Conservation (phyloP, 768 basidiomycete genomes). For the Pisolithus tinctorius region DNA sequence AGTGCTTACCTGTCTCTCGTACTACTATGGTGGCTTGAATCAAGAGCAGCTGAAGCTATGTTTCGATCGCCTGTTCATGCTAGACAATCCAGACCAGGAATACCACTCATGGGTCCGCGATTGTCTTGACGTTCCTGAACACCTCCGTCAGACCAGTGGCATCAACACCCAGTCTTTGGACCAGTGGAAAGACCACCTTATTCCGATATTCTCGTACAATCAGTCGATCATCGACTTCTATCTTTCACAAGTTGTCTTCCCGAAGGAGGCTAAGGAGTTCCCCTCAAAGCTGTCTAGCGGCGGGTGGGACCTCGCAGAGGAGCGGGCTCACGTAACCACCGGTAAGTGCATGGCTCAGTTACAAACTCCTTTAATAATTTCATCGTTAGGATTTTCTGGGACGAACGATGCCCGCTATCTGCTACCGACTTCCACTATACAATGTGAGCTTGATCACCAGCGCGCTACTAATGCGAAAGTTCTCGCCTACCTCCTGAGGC, state of each 20-base stretch:
- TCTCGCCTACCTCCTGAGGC: constrained; percentile 24
- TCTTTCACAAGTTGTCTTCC: constrained; percentile 31
- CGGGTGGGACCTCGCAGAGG: constrained; percentile 34
- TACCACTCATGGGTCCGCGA: constrained; percentile 27
- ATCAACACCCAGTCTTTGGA: constrained; percentile 25
- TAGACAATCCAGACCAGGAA: constrained; percentile 26
- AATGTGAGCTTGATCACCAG: constrained; percentile 23
- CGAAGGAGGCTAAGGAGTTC: constrained; percentile 32
- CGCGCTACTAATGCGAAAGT: constrained; percentile 41
- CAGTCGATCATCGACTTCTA: constrained; percentile 30
- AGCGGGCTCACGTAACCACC: constrained; percentile 9
- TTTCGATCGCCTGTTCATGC: constrained; percentile 23
- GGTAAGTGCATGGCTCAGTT: constrained; percentile 1
- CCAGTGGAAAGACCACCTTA: constrained; percentile 16
- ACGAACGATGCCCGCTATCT: constrained; percentile 35
- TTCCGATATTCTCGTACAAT: constrained; percentile 24
- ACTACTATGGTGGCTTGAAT: constrained; percentile 30
- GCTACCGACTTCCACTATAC: constrained; percentile 29
- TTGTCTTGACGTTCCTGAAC: constrained; percentile 12
- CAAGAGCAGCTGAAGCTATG: constrained; percentile 20
- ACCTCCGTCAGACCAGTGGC: constrained; percentile 10
- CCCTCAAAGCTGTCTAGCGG: constrained; percentile 27
- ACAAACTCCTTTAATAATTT: neutral
- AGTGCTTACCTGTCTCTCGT: constrained; percentile 30
- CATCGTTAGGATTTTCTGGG: constrained; percentile 29